Base-by-base conservation (phyloP, 306 rosid genomes). In the Pachyrhizus erosus region DNA sequence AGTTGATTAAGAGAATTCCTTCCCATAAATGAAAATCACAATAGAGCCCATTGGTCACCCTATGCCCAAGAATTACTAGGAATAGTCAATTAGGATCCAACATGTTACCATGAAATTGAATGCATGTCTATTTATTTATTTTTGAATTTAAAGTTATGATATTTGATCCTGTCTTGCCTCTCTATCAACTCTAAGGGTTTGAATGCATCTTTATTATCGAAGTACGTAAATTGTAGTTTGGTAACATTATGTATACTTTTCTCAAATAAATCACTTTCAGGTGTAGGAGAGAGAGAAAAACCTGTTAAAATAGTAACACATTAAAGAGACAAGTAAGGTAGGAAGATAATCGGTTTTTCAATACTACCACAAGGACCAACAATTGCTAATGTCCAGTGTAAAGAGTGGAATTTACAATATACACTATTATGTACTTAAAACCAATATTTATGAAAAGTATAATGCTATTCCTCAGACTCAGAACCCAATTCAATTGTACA, bases 401-500 rank as follows among this genome's bases (percentile, higher is more conserved):
- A 13, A 75, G 60, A 74, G 64, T 69, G 67, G 20, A 82, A 75
- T 86, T 29, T 83, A 86, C 80, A 79, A 70, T 52, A 70, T 20
- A 42, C 33, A 49, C 26, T 62, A n/a, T n/a, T n/a, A 49, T 51
- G 52, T 40, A 68, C 75, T 79, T 54, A 31, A 73, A 34, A 87
- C 20, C 37, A 55, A 70, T 31, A 26, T 55, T 66, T 67, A 68
- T 68, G 60, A 29, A 34, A 49, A 55, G 34, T 80, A 23, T 65
- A 60, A 62, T 72, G 64, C 73, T 88, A 93, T 1, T 81, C 80
- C 61, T 82, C 94, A 51, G 89, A 71, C 39, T 87, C 94, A 24
- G 69, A 83, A 69, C 91, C 92, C 11, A 68, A 7, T 0, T 92
- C 94, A 34, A 88, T 24, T 7, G 90, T 89, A 73, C 97, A 96